Percentiles rank a stretch among this genome's conserved stretches.
Conservation (phyloP, 352 stramenopile genomes). For the Pythium folliculosum region DNA sequence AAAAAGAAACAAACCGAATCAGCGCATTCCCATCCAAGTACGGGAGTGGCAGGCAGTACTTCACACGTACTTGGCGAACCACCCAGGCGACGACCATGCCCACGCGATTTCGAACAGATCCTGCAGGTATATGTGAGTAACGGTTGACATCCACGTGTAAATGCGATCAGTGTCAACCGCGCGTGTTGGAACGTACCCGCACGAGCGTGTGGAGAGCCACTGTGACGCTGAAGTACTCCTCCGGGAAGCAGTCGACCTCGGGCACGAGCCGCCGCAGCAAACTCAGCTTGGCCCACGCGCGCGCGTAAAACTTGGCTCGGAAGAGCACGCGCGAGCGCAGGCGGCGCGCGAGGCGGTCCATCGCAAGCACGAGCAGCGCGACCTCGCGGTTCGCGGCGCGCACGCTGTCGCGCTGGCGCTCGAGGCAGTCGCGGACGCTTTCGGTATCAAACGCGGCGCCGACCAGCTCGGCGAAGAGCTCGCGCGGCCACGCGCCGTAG, state of each 20-base stretch:
- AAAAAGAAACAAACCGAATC: background rate
- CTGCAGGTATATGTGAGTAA: slow-evolving; percentile 11
- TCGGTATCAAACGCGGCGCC: slow-evolving; percentile 9
- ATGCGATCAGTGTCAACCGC: background rate
- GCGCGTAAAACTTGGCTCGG: slow-evolving; percentile 21
- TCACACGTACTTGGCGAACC: slow-evolving; percentile 31
- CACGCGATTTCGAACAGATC: slow-evolving; percentile 35
- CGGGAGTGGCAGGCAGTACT: background rate
- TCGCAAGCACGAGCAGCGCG: slow-evolving; percentile 45
- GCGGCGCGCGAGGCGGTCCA: slow-evolving; percentile 29
- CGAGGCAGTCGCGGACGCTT: slow-evolving; percentile 4
- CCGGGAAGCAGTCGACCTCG: slow-evolving; percentile 50
- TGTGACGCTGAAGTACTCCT: slow-evolving; percentile 31
- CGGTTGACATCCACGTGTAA: too few species aligned
- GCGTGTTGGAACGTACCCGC: slow-evolving; percentile 17
- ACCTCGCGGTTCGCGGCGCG: slow-evolving; percentile 51
- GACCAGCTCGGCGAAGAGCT: slow-evolving; percentile 6
- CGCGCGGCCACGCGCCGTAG: slow-evolving; percentile 8
- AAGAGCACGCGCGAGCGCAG: slow-evolving; percentile 25
- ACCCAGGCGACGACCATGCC: slow-evolving; percentile 36
- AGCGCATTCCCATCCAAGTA: too few species aligned
- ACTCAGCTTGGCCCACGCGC: slow-evolving; percentile 29
- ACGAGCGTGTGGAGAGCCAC: slow-evolving; percentile 23
- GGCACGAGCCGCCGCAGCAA: slow-evolving; percentile 40
- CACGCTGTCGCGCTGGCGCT: slow-evolving; percentile 30